Conservation (phyloP, 768 basidiomycete species). For the Gautieria morchelliformis region DNA sequence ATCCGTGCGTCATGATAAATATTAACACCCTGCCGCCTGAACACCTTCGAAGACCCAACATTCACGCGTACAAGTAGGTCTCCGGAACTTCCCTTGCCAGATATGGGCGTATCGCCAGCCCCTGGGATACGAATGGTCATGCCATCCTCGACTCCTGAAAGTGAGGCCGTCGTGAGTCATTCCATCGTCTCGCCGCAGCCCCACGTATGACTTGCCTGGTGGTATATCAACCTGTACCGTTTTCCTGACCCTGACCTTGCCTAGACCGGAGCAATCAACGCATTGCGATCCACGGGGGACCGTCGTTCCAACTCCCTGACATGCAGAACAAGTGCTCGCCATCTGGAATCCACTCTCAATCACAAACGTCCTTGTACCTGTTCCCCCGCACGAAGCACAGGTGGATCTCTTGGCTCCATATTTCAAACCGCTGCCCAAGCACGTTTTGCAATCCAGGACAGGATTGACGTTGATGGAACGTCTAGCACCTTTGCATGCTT, state of each 20-base stretch:
- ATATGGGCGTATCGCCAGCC: constrained; percentile 75
- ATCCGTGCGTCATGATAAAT: constrained; percentile 85
- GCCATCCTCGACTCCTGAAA: constrained; percentile 83
- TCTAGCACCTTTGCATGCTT: constrained; percentile 85
- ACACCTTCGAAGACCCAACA: constrained; percentile 74
- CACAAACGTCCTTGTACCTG: constrained; percentile 81
- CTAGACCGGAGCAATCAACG: constrained; percentile 72
- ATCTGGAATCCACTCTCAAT: constrained; percentile 94
- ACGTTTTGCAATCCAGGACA: constrained; percentile 74
- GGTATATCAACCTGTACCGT: constrained; percentile 76
- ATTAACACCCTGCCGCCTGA: constrained; percentile 85
- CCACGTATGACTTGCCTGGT: constrained; percentile 46
- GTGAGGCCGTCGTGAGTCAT: neutral
- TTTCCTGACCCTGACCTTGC: constrained; percentile 76
- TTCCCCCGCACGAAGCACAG: constrained; percentile 75
- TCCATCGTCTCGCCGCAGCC: neutral
- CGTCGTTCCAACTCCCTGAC: constrained; percentile 70
- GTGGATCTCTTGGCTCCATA: constrained; percentile 71
- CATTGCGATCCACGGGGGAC: constrained; percentile 77
- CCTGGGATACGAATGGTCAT: constrained; percentile 80
- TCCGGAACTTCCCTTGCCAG: constrained; percentile 68
- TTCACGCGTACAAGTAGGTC: constrained; percentile 82
- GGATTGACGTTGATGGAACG: constrained; percentile 71
- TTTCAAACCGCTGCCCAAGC: constrained; percentile 81
- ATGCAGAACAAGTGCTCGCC: constrained; percentile 81